Evolutionary conservation across 2,329 filamentous ascomycete genomes (phyloP).

Genomic region (Alternaria ventricosa): DNA sequence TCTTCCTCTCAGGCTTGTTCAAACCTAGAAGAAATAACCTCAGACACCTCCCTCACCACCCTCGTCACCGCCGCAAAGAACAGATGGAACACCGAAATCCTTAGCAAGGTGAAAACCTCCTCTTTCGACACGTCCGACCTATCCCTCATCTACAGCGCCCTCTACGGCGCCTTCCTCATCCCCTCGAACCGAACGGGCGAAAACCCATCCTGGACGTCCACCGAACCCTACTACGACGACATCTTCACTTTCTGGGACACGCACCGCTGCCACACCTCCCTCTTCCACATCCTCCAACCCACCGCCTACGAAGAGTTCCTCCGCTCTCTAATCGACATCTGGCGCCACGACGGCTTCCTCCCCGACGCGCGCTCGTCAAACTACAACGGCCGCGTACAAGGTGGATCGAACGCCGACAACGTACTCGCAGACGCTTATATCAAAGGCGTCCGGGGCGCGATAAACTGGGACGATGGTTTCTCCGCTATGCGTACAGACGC

Average conservation of each 20-base stretch:
- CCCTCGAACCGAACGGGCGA: constrained; percentile 75
- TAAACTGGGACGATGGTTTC: constrained; percentile 64
- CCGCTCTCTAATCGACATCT: constrained; percentile 72
- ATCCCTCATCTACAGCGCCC: constrained; percentile 68
- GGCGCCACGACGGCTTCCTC: constrained; percentile 68
- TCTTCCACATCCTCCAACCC: constrained; percentile 71
- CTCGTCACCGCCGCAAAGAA: constrained; percentile 58
- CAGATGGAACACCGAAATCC: constrained; percentile 67
- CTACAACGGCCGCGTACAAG: constrained; percentile 72
- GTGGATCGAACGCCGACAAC: constrained; percentile 74
- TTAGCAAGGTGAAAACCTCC: constrained; percentile 68
- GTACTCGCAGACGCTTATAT: constrained; percentile 75
- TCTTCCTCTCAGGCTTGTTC: constrained; percentile 65
- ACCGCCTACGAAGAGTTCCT: constrained; percentile 69
- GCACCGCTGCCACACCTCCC: constrained; percentile 69
- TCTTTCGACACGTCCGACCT: constrained; percentile 64
- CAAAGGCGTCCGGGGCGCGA: constrained; percentile 67
- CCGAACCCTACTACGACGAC: constrained; percentile 74
- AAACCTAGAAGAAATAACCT: constrained; percentile 65
- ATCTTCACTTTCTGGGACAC: constrained; percentile 72
- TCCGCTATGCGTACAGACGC: constrained; percentile 71
- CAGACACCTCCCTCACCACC: constrained; percentile 50
- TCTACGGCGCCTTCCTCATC: constrained; percentile 74
- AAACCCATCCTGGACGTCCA: constrained; percentile 67
- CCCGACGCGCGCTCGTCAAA: constrained; percentile 72